These are phyloP conservation scores for Claviceps cyperi DNA, from an alignment of 2,329 filamentous ascomycete species.

Conservation along the genomic window DNA sequence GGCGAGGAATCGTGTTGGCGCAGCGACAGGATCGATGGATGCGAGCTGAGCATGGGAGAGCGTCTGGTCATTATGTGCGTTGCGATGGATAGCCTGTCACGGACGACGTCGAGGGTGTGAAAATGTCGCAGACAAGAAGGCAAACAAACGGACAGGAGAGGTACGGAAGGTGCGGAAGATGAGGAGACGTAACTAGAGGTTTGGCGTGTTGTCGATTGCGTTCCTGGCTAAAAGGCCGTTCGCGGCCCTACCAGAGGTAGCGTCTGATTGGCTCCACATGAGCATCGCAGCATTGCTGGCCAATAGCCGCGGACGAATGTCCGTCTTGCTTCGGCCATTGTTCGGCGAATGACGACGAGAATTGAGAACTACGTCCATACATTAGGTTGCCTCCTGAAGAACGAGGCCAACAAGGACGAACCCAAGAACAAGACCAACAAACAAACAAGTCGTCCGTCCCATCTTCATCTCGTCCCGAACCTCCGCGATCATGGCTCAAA, in stretches of 20 bases:
- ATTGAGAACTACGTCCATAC: no score
- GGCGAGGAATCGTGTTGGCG: slow-evolving; percentile 22
- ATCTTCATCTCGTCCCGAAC: background rate
- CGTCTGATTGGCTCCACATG: no score
- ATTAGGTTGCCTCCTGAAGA: no score
- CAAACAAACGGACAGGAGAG: background rate
- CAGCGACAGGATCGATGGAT: slow-evolving; percentile 30
- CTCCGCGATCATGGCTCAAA: background rate
- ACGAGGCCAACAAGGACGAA: no score
- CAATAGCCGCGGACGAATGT: no score
- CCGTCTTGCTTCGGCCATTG: no score
- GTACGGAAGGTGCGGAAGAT: background rate
- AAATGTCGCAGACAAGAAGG: background rate
- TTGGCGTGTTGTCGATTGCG: background rate
- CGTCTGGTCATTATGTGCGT: slow-evolving; percentile 27
- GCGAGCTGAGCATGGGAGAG: slow-evolving; percentile 28
- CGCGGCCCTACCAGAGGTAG: no score
- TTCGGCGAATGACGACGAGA: no score
- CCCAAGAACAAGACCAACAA: no score
- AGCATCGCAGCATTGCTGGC: no score
- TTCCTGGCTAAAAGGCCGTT: background rate
- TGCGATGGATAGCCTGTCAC: background rate
- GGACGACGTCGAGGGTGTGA: background rate
- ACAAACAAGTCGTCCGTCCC: no score
- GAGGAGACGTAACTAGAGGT: background rate